Base-by-base conservation (phyloP, 106 monocot species). In the Vanilla planifolia region DNA sequence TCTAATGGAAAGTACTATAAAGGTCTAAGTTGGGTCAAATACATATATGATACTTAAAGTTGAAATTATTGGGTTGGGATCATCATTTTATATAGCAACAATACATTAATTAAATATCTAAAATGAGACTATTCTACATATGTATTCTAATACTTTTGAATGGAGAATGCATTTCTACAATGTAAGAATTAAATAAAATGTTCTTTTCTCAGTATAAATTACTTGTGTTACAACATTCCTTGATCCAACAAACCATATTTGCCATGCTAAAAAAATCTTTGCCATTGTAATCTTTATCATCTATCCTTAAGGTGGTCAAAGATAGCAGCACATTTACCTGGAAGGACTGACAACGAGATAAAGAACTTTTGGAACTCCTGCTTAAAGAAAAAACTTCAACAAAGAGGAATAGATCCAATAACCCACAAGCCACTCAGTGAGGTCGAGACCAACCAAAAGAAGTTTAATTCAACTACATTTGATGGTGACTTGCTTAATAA, bases 321-420 rank as follows among this genome's bases (percentile, higher is more conserved):
- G 30, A 80, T 80, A 52, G 80, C 80, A 6, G 69, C 75, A 3
- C 75, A 80, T 14, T 60, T 80, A 42, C 80, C 80, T 0, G 80
- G 80, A n/a, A 62, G 80, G 59, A 80, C 80, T 0, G 80, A 80
- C 60, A 80, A 80, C 29, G 80, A 80, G 75, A 71, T 80, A 28
- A 80, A 80, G 61, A 80, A 80, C 71, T 76, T 67, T 59, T 80
- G 80, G 80, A 80, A 80, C 46, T 75, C 75, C 11, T 75, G 64
- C 59, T 57, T 80, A 36, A 80, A 80, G 71, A 80, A 80, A 68
- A 80, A 80, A 60, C 80, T 80, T 21, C 48, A 51, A 60, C 80
- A 75, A 33, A 48, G 43, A 25, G 80, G 80, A n/a, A 76, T 80
- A 33, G 80, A 80, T 51, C 80, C 80, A 16, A 47, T 11, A 40